A percentile compares a stretch with the other conserved stretches of the same genome.
These are phyloP conservation scores for Abortiporus biennis DNA, from an alignment of 1,284 basidiomycete genomes.

Conservation along the genomic window DNA sequence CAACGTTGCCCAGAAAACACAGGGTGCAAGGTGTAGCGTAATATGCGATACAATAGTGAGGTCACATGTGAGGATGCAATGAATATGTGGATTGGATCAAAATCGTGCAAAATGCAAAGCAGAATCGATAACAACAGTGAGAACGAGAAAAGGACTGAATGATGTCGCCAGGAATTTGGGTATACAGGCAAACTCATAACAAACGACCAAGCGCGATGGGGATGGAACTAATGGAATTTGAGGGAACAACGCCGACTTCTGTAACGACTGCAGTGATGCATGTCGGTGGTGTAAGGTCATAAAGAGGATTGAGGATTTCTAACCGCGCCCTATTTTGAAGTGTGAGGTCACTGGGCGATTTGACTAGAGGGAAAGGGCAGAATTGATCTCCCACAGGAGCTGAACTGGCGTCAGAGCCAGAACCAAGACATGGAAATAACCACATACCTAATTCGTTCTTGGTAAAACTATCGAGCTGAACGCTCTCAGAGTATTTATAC, in stretches of 20 bases:
- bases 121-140: not conserved
- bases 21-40: too few species aligned
- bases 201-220: slow-evolving; percentile 65
- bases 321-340: slow-evolving; percentile 41
- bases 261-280: slow-evolving; percentile 95
- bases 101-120: not conserved
- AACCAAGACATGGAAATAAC: slow-evolving; percentile 4
- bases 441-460: slow-evolving; percentile 88
- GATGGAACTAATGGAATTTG: slow-evolving; percentile 78
- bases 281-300: slow-evolving; percentile 86
- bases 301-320: slow-evolving; percentile 79
- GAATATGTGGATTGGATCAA: not conserved
- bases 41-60: too few species aligned
- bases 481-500: slow-evolving; percentile 94
- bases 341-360: slow-evolving; percentile 31
- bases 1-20: too few species aligned
- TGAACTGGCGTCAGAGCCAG: slow-evolving; percentile 10
- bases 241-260: slow-evolving; percentile 89
- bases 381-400: slow-evolving; percentile 32
- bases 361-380: slow-evolving; percentile 28
- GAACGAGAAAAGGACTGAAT: not conserved
- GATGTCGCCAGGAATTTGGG: slow-evolving; percentile 1
- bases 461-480: slow-evolving; percentile 92
- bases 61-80: not conserved
- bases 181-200: slow-evolving; percentile 23